phyloP scores from a whole-genome alignment of 2,329 filamentous ascomycete species.

The Gaeumannomyces tritici region DNA sequence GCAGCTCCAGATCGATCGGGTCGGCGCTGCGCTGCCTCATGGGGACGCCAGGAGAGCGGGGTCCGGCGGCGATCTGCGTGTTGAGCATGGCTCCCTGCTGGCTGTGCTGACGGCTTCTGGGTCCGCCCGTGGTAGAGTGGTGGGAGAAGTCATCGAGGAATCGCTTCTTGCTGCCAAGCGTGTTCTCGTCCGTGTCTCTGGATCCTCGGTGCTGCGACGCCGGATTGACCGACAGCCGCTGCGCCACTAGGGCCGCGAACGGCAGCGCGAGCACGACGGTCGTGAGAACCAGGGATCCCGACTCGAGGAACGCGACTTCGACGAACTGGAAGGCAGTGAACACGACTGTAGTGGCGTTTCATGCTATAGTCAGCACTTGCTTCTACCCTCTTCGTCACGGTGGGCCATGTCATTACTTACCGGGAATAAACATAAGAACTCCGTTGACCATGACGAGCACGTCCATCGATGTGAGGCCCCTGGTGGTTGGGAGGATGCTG shows the following conservation, averaged over 20 bases:
- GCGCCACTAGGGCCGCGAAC: slow-evolving; percentile 40
- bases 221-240: slow-evolving; percentile 25
- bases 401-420: slow-evolving; percentile 21
- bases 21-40: slow-evolving; percentile 5
- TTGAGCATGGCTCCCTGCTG: not conserved
- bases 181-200: slow-evolving; percentile 1
- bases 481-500: slow-evolving; percentile 32
- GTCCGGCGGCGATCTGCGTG: not conserved
- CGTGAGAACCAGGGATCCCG: slow-evolving; percentile 37
- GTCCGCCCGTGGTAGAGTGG: not conserved
- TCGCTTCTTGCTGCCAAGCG: slow-evolving; percentile 2
- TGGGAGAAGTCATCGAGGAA: slow-evolving; percentile 4
- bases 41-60: not conserved
- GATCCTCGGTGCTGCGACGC: slow-evolving; percentile 1
- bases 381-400: not conserved
- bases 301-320: slow-evolving; percentile 32
- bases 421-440: slow-evolving; percentile 45
- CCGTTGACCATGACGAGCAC: slow-evolving; percentile 46
- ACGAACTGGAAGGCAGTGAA: slow-evolving; percentile 39
- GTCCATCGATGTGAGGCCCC: slow-evolving; percentile 39
- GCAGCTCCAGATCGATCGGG: slow-evolving; percentile 13
- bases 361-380: not conserved
- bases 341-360: slow-evolving; percentile 25
- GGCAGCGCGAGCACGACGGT: slow-evolving; percentile 42
- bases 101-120: slow-evolving; percentile 7